A percentile compares a stretch with the other conserved stretches of the same genome.
Conservation (phyloP, 1,284 basidiomycete species). For the Ustilago cynodontis region DNA sequence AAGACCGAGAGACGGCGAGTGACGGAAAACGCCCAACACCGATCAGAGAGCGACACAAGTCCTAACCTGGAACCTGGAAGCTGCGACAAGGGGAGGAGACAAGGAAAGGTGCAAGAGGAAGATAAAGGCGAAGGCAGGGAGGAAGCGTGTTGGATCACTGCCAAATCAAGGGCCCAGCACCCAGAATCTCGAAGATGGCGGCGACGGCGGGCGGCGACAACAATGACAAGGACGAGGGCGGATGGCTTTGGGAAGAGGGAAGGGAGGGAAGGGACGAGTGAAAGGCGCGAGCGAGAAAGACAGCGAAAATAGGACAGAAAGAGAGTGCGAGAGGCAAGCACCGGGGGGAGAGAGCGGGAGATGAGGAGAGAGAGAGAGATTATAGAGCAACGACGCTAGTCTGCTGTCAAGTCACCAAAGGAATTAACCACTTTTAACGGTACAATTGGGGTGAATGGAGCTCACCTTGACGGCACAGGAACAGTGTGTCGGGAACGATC, state of each 20-base stretch:
- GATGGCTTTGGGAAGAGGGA: neutral
- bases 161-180: conserved; percentile 1
- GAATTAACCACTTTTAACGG: neutral
- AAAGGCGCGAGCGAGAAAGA: neutral
- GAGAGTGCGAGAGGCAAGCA: neutral
- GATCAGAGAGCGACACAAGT: conserved; percentile 1
- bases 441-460: neutral
- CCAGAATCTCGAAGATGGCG: neutral
- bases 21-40: neutral
- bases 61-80: neutral
- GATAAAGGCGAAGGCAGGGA: neutral
- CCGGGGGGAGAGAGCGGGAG: too few relatives aligned
- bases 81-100: neutral
- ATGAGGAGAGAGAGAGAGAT: neutral
- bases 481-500: neutral
- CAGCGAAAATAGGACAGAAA: neutral
- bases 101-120: neutral
- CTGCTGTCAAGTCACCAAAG: neutral
- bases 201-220: too few relatives aligned
- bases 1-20: conserved; percentile 1
- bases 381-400: neutral
- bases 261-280: neutral
- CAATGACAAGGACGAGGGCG: neutral
- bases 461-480: neutral
- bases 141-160: neutral